Base-by-base conservation (phyloP, 495 filamentous ascomycete species). In the Podospora australis region DNA sequence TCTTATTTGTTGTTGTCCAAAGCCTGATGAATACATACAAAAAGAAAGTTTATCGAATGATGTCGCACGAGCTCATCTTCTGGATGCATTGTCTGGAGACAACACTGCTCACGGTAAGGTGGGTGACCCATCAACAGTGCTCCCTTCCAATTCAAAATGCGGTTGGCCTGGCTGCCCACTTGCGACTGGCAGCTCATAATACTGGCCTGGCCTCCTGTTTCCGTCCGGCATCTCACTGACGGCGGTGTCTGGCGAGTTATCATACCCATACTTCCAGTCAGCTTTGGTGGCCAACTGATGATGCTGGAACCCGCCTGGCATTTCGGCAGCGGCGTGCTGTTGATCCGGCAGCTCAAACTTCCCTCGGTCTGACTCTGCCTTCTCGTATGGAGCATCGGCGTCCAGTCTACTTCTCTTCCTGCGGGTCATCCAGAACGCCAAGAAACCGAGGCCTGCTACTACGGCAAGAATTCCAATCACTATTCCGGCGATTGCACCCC, bases 401-500 rank as follows among this genome's bases (percentile, higher is more conserved):
- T 36, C 32, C 28, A 7, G 9, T 9, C 3, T 28, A 14, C 19
- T 9, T 3, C 25, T 10, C 19, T 22, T 16, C 38, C 39, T 20
- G 0, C 47, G 28, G 4, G 32, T 26, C 23, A 45, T 16, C 43
- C 50, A 46, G 3, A 50, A 38, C 9, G 16, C 45, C 8, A 21
- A 2, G 1, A 6, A 36, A 13, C 40, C 17, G 7, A 16, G 17
- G n/a, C 17, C 17, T 1, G 20, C 1, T 21, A 39, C 39, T 1
- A 13, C 44, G 1, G 39, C 13, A 3, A 36, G 38, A 11, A n/a
- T 14, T 6, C 40, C 48, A 8, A 53, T 19, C n/a, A 17, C 26
- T 2, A 53, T 42, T 1, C 50, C 50, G 13, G 50, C 44, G 10
- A 48, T 32, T 2, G 42, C 49, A 3, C 42, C 49, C 3, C 20